These are phyloP conservation scores for Chytridium lagenaria DNA, from an alignment of 371 early-diverging fungal species.

Conservation along the genomic window DNA sequence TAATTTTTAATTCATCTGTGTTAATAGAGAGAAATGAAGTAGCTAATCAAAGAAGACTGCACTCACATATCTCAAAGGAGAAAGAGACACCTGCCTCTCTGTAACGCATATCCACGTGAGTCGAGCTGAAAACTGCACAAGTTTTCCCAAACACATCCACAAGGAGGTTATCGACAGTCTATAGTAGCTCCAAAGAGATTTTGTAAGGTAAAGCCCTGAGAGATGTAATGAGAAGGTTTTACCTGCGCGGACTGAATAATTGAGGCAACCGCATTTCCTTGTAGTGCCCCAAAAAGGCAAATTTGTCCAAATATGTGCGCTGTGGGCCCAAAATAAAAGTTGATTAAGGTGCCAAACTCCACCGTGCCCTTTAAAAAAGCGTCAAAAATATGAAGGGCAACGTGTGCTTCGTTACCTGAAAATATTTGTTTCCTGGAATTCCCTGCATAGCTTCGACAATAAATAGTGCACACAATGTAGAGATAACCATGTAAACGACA, in stretches of 20 bases:
- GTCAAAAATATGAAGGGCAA: neutral
- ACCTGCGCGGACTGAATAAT: constrained; percentile 43
- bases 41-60: neutral
- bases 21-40: neutral
- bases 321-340: constrained; percentile 57
- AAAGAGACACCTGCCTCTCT: neutral
- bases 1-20: neutral
- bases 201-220: neutral
- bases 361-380: constrained; percentile 49
- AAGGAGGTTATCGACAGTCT: constrained; percentile 20
- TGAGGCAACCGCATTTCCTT: constrained; percentile 30
- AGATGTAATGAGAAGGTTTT: neutral
- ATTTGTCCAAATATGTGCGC: constrained; percentile 52
- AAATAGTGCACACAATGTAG: constrained; percentile 60
- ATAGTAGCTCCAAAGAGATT: too few species aligned
- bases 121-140: neutral
- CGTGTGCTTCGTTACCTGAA: constrained; percentile 45
- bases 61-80: constrained; percentile 33
- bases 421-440: constrained; percentile 75
- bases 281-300: constrained; percentile 54
- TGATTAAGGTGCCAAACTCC: constrained; percentile 62
- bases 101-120: neutral
- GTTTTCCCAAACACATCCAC: constrained; percentile 17
- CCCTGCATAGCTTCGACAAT: constrained; percentile 80
- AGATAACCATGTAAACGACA: constrained; percentile 47